Percentiles rank a stretch among this genome's conserved stretches.
phyloP scores from a whole-genome alignment of 352 stramenopile genomes.

The Vaucheria bursata region DNA sequence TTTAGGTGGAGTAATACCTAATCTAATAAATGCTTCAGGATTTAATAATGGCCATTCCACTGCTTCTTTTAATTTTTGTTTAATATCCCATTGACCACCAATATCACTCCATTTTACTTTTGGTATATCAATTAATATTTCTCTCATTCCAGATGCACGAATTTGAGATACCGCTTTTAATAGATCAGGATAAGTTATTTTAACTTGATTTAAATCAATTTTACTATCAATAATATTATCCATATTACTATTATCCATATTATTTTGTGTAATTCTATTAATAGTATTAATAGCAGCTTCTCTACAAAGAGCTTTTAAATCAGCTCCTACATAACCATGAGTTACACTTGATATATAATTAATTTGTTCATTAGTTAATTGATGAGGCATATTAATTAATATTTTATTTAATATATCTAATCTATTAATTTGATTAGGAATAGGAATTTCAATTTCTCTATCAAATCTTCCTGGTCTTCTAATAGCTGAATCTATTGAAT shows the following conservation, averaged over 20 bases:
- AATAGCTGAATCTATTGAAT: constrained; percentile 76
- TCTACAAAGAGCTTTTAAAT: constrained; percentile 97
- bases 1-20: constrained; percentile 94
- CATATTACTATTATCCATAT: no score
- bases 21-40: constrained; percentile 87
- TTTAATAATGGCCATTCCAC: constrained; percentile 99
- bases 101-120: constrained; percentile 98
- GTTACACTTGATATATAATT: no score
- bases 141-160: constrained; percentile 88
- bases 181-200: no score
- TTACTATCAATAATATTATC: no score
- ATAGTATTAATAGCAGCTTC: constrained; percentile 92
- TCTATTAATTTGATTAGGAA: constrained; percentile 89
- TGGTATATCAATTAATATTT: constrained; percentile 97
- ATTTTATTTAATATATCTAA: constrained; percentile 99
- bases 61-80: constrained; percentile 96
- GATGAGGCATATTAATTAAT: constrained; percentile 91
- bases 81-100: constrained; percentile 75
- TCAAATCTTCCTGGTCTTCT: neutral
- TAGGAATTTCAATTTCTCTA: neutral
- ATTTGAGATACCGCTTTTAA: constrained; percentile 92
- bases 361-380: constrained; percentile 90
- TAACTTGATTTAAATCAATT: no score
- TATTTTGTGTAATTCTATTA: no score
- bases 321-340: constrained; percentile 96